Percentiles rank a stretch among this genome's conserved stretches.
Evolutionary conservation across 2,329 filamentous ascomycete genomes (phyloP).

Genomic region (Beauveria pseudobassiana): DNA sequence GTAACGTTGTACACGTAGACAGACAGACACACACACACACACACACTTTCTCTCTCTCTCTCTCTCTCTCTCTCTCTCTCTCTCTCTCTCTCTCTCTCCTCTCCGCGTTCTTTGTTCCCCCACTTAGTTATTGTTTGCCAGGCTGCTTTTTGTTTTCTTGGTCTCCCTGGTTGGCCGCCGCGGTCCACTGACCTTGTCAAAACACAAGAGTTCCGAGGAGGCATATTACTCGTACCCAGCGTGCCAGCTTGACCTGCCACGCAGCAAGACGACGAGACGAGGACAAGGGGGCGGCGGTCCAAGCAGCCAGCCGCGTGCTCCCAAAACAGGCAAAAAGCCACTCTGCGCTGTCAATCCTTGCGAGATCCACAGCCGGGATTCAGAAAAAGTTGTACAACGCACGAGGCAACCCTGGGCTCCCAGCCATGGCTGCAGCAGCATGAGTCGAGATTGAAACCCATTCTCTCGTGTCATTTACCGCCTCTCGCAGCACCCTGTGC

Average conservation of each 20-base stretch:
- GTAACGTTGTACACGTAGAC: no score
- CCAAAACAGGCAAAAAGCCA: background rate
- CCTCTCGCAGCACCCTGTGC: no score
- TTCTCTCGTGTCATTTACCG: no score
- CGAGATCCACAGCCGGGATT: background rate
- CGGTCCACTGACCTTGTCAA: background rate
- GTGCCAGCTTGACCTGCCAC: background rate
- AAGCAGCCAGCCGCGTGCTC: slow-evolving; percentile 4
- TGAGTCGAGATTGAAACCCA: background rate
- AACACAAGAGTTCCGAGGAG: no score
- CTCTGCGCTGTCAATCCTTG: background rate
- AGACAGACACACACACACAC: no score
- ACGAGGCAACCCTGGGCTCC: background rate
- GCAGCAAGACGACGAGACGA: background rate
- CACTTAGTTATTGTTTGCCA: no score
- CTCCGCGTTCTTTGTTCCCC: no score
- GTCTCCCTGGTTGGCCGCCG: no score
- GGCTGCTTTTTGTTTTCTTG: no score
- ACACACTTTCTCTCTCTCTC: no score
- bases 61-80: no score
- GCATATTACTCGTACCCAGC: background rate
- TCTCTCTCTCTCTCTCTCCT: no score
- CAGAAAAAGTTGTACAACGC: background rate
- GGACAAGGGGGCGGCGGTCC: background rate
- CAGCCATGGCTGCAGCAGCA: background rate